Conservation (phyloP, 2,329 filamentous ascomycete species). For the Westerdykella sp. region DNA sequence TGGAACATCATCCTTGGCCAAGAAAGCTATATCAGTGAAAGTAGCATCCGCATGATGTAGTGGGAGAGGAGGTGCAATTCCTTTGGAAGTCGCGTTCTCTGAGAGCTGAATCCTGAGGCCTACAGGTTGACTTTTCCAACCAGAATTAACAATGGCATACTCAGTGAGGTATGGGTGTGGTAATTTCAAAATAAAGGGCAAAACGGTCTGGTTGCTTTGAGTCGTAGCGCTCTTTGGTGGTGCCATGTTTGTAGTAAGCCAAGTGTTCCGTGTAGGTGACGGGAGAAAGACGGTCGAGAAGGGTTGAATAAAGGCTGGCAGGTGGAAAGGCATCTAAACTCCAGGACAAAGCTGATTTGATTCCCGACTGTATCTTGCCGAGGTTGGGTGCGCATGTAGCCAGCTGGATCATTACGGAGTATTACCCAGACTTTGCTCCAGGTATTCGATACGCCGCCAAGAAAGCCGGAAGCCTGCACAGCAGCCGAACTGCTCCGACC, state of each 20-base stretch:
- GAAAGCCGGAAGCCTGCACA: too few species aligned
- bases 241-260: conserved; percentile 14
- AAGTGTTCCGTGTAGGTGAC: conserved; percentile 1
- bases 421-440: too few species aligned
- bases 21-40: conserved; percentile 26
- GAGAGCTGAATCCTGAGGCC: conserved; percentile 20
- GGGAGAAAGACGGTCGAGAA: conserved; percentile 3
- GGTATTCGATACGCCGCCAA: too few species aligned
- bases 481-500: too few species aligned
- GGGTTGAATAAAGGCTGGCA: conserved; percentile 4
- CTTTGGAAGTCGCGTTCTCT: conserved; percentile 13
- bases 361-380: background rate
- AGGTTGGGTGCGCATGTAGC: background rate
- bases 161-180: conserved; percentile 36
- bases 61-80: conserved; percentile 16
- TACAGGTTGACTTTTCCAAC: conserved; percentile 14
- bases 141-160: conserved; percentile 24
- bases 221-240: conserved; percentile 4
- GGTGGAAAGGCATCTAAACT: background rate
- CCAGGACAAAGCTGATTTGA: background rate
- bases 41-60: conserved; percentile 24
- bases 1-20: conserved; percentile 19
- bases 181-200: conserved; percentile 28
- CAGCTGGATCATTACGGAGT: too few species aligned
- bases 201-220: conserved; percentile 3